A percentile compares a stretch with the other conserved stretches of the same genome.
phyloP scores from a whole-genome alignment of 73 alveolate species.

The Durusdinium trenchii region DNA sequence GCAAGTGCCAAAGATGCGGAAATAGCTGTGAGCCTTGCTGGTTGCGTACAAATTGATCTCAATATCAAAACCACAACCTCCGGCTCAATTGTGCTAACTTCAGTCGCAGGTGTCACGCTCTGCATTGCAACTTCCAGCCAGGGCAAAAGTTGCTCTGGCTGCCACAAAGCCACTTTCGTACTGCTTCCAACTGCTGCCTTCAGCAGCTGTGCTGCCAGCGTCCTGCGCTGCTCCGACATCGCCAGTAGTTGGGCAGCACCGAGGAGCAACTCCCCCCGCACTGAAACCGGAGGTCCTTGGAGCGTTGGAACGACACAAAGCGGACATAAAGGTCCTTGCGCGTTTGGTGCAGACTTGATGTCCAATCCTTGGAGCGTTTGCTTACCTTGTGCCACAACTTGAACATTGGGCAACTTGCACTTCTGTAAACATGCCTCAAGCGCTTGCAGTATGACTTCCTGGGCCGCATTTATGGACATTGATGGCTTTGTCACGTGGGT shows the following conservation, averaged over 20 bases:
- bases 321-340: background rate
- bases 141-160: slow-evolving; percentile 29
- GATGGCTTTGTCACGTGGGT: background rate
- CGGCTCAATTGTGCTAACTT: background rate
- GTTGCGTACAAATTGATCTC: background rate
- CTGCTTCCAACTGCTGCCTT: slow-evolving; percentile 18
- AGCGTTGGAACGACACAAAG: slow-evolving; percentile 49
- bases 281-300: background rate
- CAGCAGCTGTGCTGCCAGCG: slow-evolving; percentile 36
- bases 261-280: background rate
- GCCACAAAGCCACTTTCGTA: slow-evolving; percentile 28
- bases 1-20: slow-evolving; percentile 13
- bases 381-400: background rate
- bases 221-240: background rate
- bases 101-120: background rate
- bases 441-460: background rate
- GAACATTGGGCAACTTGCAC: slow-evolving; percentile 32
- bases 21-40: background rate
- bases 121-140: slow-evolving; percentile 68
- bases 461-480: slow-evolving; percentile 11
- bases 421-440: background rate
- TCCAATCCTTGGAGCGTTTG: background rate
- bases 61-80: background rate
- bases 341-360: background rate
- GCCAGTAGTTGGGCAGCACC: slow-evolving; percentile 58